Evolutionary conservation across 164 flowering plant species (phyloP).

Genomic region (grape (Vitis vinifera)): ASM3070453v1 NC_081807.1:7334501-7335000

Average conservation of each 20-base stretch:
- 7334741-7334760: constrained; percentile 11
- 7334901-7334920: constrained; percentile 22
- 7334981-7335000: constrained; percentile 69
- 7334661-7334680: neutral
- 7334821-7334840: constrained; percentile 22
- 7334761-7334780: constrained; percentile 20
- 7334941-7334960: constrained; percentile 29
- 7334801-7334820: constrained; percentile 20
- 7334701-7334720: constrained; percentile 22
- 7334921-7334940: constrained; percentile 20
- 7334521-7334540: constrained; percentile 15
- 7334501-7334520: constrained; percentile 6
- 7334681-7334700: neutral
- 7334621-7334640: neutral
- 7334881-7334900: constrained; percentile 23
- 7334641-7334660: neutral
- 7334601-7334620: too few relatives aligned
- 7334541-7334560: neutral
- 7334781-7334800: constrained; percentile 12
- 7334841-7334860: constrained; percentile 18
- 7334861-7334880: constrained; percentile 17
- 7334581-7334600: neutral
- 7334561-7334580: neutral
- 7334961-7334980: constrained; percentile 44
- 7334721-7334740: constrained; percentile 9